Conservation (phyloP, 441 rosid species). For the Hura crepitans region DNA sequence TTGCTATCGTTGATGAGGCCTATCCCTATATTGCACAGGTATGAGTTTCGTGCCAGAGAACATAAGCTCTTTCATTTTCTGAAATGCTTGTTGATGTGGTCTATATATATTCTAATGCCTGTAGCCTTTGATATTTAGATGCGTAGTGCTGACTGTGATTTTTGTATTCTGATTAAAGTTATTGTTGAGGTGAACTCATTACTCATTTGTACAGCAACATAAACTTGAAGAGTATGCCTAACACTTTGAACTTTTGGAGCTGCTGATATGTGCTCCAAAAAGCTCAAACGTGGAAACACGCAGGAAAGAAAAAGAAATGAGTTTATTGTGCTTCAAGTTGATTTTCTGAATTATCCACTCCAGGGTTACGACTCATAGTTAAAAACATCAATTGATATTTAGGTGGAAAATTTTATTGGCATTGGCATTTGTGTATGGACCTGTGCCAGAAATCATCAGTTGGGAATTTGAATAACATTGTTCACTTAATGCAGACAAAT, state of each 20-base stretch:
- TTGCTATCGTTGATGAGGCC: conserved; percentile 95
- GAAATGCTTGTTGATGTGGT: not conserved
- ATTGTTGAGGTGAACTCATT: not conserved
- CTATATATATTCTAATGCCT: not conserved
- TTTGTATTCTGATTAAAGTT: not conserved
- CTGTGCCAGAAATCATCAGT: not conserved
- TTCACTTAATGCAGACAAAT: conserved; percentile 3
- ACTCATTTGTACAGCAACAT: not conserved
- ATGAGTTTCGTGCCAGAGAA: conserved; percentile 17
- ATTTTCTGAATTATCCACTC: not conserved
- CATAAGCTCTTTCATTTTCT: not conserved
- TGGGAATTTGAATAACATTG: not conserved
- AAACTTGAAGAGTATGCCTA: not conserved
- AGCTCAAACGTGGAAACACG: no score
- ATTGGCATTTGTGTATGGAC: not conserved
- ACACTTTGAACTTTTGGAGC: not conserved
- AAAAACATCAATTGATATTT: not conserved
- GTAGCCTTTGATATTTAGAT: not conserved
- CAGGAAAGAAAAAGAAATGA: no score
- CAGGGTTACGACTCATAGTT: not conserved
- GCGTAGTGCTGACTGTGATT: not conserved
- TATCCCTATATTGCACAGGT: conserved; percentile 98
- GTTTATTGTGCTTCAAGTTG: not conserved
- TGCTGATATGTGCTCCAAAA: not conserved
- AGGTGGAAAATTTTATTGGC: not conserved